These are phyloP conservation scores for Rhodotorula kratochvilovae DNA, from an alignment of 768 basidiomycete genomes.

Conservation along the genomic window DNA sequence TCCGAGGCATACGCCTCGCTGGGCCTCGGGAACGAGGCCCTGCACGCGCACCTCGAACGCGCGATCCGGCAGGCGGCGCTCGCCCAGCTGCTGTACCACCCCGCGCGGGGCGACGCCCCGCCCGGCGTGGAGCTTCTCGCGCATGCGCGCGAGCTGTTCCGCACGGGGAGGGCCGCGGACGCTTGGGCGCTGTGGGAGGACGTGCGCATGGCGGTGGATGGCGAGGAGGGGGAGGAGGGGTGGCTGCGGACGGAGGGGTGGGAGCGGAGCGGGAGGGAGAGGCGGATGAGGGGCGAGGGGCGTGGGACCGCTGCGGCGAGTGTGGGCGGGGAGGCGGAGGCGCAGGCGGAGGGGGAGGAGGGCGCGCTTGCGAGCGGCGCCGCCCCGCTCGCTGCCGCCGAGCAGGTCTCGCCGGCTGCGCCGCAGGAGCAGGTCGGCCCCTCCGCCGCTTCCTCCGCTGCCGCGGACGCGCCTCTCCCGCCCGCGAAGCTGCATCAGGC, in stretches of 20 bases:
- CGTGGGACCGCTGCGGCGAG: not conserved
- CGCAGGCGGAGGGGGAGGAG: not conserved
- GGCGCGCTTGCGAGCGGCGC: not conserved
- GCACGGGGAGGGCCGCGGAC: not conserved
- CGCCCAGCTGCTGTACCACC: conserved; percentile 28
- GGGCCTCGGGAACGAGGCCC: too few relatives aligned
- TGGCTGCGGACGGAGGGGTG: conserved; percentile 23
- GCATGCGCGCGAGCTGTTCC: not conserved
- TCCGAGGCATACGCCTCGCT: not conserved
- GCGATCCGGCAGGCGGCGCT: conserved; percentile 29
- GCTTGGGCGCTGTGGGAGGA: conserved; percentile 8
- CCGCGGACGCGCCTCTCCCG: not conserved
- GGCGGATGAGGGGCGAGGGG: not conserved
- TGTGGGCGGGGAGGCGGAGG: not conserved
- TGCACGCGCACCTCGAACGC: conserved; percentile 1
- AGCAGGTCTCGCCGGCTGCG: too few relatives aligned
- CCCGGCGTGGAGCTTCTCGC: conserved; percentile 7
- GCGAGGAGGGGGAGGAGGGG: not conserved
- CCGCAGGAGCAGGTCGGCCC: too few relatives aligned
- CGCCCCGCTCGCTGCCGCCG: too few relatives aligned
- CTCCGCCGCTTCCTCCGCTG: too few relatives aligned
- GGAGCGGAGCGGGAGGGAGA: not conserved
- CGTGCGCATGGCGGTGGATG: conserved; percentile 4
- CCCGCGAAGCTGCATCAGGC: conserved; percentile 58
- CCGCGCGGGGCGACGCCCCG: not conserved